Percentiles rank a stretch among this genome's conserved stretches.
Evolutionary conservation across 768 basidiomycete genomes (phyloP).

Genomic region (Exidia glandulosa): DNA sequence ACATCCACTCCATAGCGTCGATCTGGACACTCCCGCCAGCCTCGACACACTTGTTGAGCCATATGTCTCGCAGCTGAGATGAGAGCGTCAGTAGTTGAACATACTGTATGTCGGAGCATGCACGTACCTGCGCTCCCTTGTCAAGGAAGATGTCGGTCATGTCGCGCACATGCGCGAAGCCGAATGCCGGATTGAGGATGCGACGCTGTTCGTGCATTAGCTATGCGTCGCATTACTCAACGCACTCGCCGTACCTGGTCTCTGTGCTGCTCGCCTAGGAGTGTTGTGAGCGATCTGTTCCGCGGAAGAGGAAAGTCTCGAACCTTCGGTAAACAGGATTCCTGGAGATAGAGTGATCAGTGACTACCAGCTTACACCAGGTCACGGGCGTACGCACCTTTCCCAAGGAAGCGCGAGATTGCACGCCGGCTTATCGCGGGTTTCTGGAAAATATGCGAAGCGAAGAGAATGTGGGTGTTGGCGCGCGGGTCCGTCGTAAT

Average conservation of each 20-base stretch:
- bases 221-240: not conserved
- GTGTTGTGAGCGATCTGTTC: not conserved
- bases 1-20: constrained; percentile 25
- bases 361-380: too few species aligned
- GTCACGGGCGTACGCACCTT: constrained; percentile 5
- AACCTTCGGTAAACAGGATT: not conserved
- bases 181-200: constrained; percentile 29
- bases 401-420: constrained; percentile 32
- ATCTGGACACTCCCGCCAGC: constrained; percentile 10
- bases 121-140: constrained; percentile 38
- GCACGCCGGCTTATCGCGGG: constrained; percentile 27
- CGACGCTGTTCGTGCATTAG: not conserved
- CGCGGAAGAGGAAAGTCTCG: not conserved
- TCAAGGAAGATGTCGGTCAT: constrained; percentile 46
- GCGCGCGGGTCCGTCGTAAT: constrained; percentile 54
- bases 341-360: not conserved
- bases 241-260: not conserved
- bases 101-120: not conserved
- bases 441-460: constrained; percentile 46
- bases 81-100: not conserved
- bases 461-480: constrained; percentile 50
- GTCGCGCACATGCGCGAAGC: constrained; percentile 28
- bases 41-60: constrained; percentile 6
- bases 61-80: constrained; percentile 12
- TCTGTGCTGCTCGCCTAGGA: not conserved